phyloP scores from a whole-genome alignment of 371 early-diverging fungal genomes.

The Rhizomucor pusillus region DNA sequence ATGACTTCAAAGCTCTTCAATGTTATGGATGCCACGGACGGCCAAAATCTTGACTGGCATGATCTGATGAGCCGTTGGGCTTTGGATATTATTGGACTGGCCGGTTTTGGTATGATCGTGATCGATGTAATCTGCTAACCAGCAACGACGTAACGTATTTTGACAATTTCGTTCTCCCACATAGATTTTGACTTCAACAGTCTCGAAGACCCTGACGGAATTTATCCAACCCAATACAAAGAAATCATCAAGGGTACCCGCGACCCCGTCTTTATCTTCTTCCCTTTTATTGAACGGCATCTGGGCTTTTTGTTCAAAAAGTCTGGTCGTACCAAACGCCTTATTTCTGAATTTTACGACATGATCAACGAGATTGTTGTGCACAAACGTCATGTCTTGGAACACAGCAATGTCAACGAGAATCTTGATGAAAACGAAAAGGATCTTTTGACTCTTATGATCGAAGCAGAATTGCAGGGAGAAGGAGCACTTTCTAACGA shows the following conservation, averaged over 20 bases:
- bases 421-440: constrained; percentile 34
- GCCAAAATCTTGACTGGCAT: not conserved
- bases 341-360: constrained; percentile 1
- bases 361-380: constrained; percentile 12
- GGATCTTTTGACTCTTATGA: constrained; percentile 58
- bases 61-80: constrained; percentile 17
- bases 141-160: no score
- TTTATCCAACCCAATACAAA: constrained; percentile 9
- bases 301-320: constrained; percentile 24
- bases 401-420: not conserved
- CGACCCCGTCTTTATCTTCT: constrained; percentile 16
- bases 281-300: constrained; percentile 16
- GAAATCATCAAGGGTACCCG: constrained; percentile 5
- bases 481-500: constrained; percentile 34
- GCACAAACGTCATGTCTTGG: constrained; percentile 4
- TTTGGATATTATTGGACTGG: constrained; percentile 32
- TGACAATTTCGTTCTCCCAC: no score
- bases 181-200: not conserved
- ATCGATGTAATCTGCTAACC: no score
- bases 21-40: constrained; percentile 12
- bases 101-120: constrained; percentile 19
- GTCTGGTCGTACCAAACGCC: not conserved
- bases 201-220: not conserved
- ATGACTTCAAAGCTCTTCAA: constrained; percentile 20
- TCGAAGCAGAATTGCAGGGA: constrained; percentile 39